Conservation (phyloP, 2,329 filamentous ascomycete species). For the Beauveria pseudobassiana region DNA sequence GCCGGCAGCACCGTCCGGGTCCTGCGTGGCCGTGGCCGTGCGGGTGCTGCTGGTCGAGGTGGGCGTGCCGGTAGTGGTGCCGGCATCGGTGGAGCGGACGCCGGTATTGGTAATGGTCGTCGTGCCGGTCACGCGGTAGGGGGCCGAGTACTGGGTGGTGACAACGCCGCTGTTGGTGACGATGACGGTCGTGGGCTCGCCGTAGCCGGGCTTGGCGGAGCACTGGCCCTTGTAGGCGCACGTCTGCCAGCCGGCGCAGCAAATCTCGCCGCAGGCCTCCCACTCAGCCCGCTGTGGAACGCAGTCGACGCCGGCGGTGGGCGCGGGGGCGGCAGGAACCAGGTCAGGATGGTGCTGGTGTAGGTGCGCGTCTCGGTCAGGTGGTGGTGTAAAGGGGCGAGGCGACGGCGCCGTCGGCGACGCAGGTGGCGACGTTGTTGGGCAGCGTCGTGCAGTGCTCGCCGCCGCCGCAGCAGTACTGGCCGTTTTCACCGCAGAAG, state of each 20-base stretch:
- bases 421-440: slow-evolving; percentile 43
- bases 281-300: slow-evolving; percentile 44
- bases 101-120: slow-evolving; percentile 48
- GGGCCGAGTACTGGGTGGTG: slow-evolving; percentile 47
- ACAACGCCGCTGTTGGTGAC: slow-evolving; percentile 39
- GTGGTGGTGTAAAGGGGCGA: slow-evolving; percentile 43
- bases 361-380: slow-evolving; percentile 53
- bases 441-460: slow-evolving; percentile 44
- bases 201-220: slow-evolving; percentile 42
- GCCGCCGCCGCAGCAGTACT: slow-evolving; percentile 45
- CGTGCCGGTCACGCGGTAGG: slow-evolving; percentile 46
- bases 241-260: slow-evolving; percentile 63
- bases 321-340: slow-evolving; percentile 37
- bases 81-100: slow-evolving; percentile 37
- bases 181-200: slow-evolving; percentile 33
- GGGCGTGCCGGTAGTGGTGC: slow-evolving; percentile 36
- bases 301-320: slow-evolving; percentile 40
- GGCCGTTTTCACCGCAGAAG: slow-evolving; percentile 47
- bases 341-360: slow-evolving; percentile 51
- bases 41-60: slow-evolving; percentile 33
- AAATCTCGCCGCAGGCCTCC: slow-evolving; percentile 58
- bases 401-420: slow-evolving; percentile 25
- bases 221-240: slow-evolving; percentile 56
- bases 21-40: slow-evolving; percentile 34
- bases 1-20: slow-evolving; percentile 22